Evolutionary conservation across 2,329 filamentous ascomycete species (phyloP).

Genomic region (Penicillium sclerotiorum): DNA sequence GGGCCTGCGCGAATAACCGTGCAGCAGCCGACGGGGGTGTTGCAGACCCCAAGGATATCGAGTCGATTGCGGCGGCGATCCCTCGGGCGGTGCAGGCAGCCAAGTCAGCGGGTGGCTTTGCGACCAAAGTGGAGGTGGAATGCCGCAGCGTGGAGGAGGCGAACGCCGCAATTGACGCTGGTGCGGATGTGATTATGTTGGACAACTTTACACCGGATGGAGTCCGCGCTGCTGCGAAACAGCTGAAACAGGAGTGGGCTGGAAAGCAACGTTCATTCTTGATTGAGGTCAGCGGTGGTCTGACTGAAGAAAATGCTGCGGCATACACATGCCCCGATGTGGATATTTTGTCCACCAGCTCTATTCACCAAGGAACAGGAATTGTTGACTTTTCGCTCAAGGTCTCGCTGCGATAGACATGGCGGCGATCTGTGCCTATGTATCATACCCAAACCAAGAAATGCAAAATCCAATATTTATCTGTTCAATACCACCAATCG

Average conservation of each 20-base stretch:
- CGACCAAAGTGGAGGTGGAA: conserved; percentile 94
- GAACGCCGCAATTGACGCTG: conserved; percentile 85
- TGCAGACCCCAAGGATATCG: conserved; percentile 14
- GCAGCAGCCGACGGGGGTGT: conserved; percentile 25
- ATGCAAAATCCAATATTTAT: too few species aligned
- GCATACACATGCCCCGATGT: conserved; percentile 75
- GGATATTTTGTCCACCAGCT: conserved; percentile 94
- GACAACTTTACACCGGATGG: conserved; percentile 89
- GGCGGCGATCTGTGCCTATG: too few species aligned
- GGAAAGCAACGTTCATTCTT: conserved; percentile 71
- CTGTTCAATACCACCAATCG: too few species aligned
- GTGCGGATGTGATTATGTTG: conserved; percentile 94
- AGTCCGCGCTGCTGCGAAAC: conserved; percentile 72
- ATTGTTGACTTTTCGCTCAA: conserved; percentile 97
- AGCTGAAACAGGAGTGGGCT: conserved; percentile 78
- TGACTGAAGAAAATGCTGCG: conserved; percentile 82
- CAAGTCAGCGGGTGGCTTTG: conserved; percentile 81
- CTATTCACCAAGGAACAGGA: conserved; percentile 91
- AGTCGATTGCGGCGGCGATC: conserved; percentile 64
- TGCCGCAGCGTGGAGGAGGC: conserved; percentile 86
- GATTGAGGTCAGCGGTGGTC: conserved; percentile 88
- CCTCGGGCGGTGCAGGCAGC: conserved; percentile 82
- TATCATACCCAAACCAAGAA: too few species aligned
- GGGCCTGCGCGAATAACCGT: conserved; percentile 68
- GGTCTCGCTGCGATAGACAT: conserved; percentile 55